Conservation (phyloP, 306 rosid species). For the Quercus parvula region DNA sequence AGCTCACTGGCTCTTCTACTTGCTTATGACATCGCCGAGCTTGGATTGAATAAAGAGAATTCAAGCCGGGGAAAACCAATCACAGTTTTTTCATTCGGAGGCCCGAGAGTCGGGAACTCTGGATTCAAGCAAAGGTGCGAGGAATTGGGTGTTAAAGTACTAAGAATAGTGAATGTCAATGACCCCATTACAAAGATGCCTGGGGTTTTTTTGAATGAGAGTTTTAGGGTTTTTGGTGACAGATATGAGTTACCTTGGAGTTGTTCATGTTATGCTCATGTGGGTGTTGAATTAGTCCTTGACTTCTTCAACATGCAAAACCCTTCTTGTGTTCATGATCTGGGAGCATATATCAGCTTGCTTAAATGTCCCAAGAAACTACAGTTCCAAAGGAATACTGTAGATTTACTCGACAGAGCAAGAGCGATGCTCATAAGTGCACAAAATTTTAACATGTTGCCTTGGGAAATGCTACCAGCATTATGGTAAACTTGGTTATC, state of each 20-base stretch:
- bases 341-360: slow-evolving; percentile 59
- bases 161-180: slow-evolving; percentile 68
- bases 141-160: slow-evolving; percentile 70
- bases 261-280: slow-evolving; percentile 79
- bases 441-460: slow-evolving; percentile 33
- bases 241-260: slow-evolving; percentile 58
- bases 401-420: slow-evolving; percentile 36
- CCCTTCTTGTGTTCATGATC: slow-evolving; percentile 90
- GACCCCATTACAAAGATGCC: slow-evolving; percentile 93
- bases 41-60: slow-evolving; percentile 45
- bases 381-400: slow-evolving; percentile 7
- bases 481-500: slow-evolving; percentile 15
- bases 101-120: slow-evolving; percentile 81
- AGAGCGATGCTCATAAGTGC: slow-evolving; percentile 29
- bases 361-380: slow-evolving; percentile 37
- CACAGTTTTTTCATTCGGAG: slow-evolving; percentile 81
- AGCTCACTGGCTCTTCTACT: slow-evolving; percentile 81
- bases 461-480: slow-evolving; percentile 15
- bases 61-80: slow-evolving; percentile 23
- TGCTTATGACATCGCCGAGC: slow-evolving; percentile 84
- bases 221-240: slow-evolving; percentile 77
- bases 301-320: slow-evolving; percentile 81
- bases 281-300: slow-evolving; percentile 74
- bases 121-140: slow-evolving; percentile 73
- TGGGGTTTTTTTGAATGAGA: slow-evolving; percentile 75